These are phyloP conservation scores for Leccinum longicurvipes DNA, from an alignment of 768 basidiomycete genomes.

Conservation along the genomic window DNA sequence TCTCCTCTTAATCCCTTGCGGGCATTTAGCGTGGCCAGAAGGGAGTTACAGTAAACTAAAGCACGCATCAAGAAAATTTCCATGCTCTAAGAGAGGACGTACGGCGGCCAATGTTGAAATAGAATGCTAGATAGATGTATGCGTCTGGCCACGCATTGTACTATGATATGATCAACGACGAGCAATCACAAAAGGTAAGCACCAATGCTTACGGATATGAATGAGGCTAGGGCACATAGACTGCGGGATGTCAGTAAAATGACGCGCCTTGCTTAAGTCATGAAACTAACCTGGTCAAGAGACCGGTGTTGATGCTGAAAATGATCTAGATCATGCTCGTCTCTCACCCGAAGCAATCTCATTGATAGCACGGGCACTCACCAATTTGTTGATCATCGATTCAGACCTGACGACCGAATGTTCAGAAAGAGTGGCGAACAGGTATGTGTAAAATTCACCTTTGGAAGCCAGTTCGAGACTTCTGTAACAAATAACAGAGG, in stretches of 20 bases:
- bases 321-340: slow-evolving; percentile 36
- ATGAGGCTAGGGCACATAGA: slow-evolving; percentile 53
- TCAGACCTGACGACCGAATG: slow-evolving; percentile 35
- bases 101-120: slow-evolving; percentile 59
- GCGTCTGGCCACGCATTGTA: slow-evolving; percentile 46
- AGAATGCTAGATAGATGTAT: slow-evolving; percentile 59
- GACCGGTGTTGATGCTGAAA: slow-evolving; percentile 48
- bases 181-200: background rate
- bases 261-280: background rate
- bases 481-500: slow-evolving; percentile 45
- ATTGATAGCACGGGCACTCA: background rate
- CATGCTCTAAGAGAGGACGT: slow-evolving; percentile 22
- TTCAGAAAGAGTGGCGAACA: background rate
- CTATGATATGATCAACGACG: slow-evolving; percentile 25
- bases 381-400: slow-evolving; percentile 47
- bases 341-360: background rate
- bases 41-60: slow-evolving; percentile 56
- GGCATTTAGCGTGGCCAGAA: slow-evolving; percentile 59
- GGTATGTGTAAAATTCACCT: slow-evolving; percentile 24
- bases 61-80: background rate
- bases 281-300: slow-evolving; percentile 30
- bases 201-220: slow-evolving; percentile 41
- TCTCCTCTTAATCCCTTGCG: slow-evolving; percentile 43
- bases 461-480: slow-evolving; percentile 50
- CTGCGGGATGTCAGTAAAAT: slow-evolving; percentile 21